Percentiles rank a stretch among this genome's conserved stretches.
Evolutionary conservation across 108 stramenopile species (phyloP).

Genomic region (Skeletonema grethae): DNA sequence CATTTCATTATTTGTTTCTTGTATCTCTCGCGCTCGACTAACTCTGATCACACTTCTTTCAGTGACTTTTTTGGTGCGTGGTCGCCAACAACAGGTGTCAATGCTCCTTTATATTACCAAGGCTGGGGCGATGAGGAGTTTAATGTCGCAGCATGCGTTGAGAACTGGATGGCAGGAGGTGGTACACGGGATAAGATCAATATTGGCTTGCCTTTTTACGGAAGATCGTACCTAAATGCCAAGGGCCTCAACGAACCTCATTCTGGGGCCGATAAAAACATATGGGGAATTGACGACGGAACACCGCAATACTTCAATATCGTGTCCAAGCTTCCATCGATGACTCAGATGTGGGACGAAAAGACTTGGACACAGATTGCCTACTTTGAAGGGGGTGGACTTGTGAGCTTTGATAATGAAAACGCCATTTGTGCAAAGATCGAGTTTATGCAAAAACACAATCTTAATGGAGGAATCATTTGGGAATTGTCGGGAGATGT

Average conservation of each 20-base stretch:
- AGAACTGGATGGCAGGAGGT: conserved; percentile 40
- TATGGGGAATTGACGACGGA: conserved; percentile 44
- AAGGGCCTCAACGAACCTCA: conserved; percentile 44
- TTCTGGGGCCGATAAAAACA: conserved; percentile 23
- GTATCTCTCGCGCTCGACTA: background rate
- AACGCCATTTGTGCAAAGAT: conserved; percentile 39
- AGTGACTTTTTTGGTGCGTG: conserved; percentile 51
- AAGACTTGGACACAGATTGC: conserved; percentile 34
- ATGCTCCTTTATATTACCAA: conserved; percentile 47
- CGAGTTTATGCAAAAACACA: conserved; percentile 31
- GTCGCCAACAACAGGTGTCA: conserved; percentile 28
- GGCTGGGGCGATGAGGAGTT: conserved; percentile 45
- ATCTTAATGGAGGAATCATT: conserved; percentile 25
- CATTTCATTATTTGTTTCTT: background rate
- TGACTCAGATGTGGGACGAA: conserved; percentile 43
- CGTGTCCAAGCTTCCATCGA: conserved; percentile 34
- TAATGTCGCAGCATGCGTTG: conserved; percentile 36
- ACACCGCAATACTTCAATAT: conserved; percentile 56
- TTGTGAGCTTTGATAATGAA: conserved; percentile 34
- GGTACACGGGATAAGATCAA: conserved; percentile 33
- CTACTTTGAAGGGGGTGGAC: conserved; percentile 32
- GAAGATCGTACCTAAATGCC: conserved; percentile 35
- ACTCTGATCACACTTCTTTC: background rate
- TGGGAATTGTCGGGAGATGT: conserved; percentile 13
- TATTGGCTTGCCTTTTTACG: conserved; percentile 50